Conservation (phyloP, 768 basidiomycete species). For the Tephrocybe sp. region DNA sequence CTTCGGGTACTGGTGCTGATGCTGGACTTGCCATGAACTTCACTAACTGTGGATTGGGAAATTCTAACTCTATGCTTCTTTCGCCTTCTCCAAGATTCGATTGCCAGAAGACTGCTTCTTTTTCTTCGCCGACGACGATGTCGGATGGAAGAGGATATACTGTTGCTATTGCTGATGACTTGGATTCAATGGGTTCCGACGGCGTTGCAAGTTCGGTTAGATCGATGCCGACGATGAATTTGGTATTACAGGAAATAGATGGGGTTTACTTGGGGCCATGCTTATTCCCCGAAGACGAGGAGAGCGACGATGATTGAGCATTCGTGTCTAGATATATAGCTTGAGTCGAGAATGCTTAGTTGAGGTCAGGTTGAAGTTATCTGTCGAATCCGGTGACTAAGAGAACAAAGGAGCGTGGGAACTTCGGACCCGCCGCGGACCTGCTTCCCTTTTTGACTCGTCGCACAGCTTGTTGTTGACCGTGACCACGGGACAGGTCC, state of each 20-base stretch:
- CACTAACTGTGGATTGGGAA: not conserved
- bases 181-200: no score
- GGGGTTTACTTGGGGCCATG: conserved; percentile 35
- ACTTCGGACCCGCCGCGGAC: conserved; percentile 20
- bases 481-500: no score
- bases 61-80: not conserved
- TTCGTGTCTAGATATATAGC: no score
- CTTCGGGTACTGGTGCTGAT: not conserved
- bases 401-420: conserved; percentile 23
- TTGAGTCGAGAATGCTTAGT: no score
- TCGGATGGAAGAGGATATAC: no score
- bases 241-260: conserved; percentile 26
- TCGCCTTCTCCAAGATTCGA: no score
- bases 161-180: no score
- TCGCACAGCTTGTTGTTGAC: no score
- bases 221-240: no score
- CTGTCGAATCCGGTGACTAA: not conserved
- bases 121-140: not conserved
- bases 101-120: no score
- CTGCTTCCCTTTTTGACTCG: conserved; percentile 35
- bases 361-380: no score
- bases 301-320: conserved; percentile 14
- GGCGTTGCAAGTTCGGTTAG: not conserved
- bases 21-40: not conserved
- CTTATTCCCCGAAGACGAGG: conserved; percentile 25